Evolutionary conservation across 768 basidiomycete genomes (phyloP).

Genomic region (Suillus variegatus): DNA sequence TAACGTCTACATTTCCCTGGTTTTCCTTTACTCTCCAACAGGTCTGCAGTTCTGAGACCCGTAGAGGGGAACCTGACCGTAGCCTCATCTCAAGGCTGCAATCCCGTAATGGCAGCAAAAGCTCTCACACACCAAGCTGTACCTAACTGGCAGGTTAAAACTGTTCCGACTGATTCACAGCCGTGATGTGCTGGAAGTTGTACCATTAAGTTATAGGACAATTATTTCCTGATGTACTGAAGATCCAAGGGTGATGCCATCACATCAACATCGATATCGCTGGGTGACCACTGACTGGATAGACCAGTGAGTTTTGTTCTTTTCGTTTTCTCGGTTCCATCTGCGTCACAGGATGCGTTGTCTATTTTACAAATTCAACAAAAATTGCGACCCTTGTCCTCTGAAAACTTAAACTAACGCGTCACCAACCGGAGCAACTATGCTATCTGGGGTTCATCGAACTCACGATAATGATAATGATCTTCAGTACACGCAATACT

Average conservation of each 20-base stretch:
- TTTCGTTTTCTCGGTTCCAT: neutral
- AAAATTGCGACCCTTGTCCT: too few relatives aligned
- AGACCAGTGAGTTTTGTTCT: neutral
- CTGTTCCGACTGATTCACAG: neutral
- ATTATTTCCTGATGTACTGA: neutral
- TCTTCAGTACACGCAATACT: too few relatives aligned
- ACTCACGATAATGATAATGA: too few relatives aligned
- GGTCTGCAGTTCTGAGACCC: neutral
- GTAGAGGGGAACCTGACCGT: too few relatives aligned
- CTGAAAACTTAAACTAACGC: too few relatives aligned
- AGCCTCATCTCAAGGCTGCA: neutral
- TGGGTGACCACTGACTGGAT: neutral
- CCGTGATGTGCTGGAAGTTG: neutral
- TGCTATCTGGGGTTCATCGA: too few relatives aligned
- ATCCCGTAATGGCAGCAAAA: too few relatives aligned
- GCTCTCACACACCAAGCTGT: too few relatives aligned
- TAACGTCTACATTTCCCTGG: neutral
- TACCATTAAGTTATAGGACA: neutral
- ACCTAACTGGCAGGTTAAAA: too few relatives aligned
- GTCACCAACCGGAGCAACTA: too few relatives aligned
- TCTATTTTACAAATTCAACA: neutral
- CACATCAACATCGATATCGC: neutral
- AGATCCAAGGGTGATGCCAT: neutral
- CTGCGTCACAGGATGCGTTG: neutral
- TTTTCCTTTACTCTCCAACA: neutral